Conservation (phyloP, 371 early-diverging fungal species). For the Capillidium rhysosporum region DNA sequence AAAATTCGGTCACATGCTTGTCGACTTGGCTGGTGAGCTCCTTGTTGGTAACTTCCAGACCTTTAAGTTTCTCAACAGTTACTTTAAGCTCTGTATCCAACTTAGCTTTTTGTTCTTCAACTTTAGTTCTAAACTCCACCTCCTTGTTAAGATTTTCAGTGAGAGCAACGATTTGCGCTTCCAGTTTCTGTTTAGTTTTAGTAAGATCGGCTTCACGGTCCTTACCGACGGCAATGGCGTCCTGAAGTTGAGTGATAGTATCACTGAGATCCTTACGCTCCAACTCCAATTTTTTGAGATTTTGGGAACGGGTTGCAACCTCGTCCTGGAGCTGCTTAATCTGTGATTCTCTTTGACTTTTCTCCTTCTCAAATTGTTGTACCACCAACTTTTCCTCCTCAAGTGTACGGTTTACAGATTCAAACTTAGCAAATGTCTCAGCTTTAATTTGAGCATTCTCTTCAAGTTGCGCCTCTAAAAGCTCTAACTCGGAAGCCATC, state of each 20-base stretch:
- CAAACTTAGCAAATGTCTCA: constrained; percentile 19
- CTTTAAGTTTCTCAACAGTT: constrained; percentile 26
- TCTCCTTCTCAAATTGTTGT: constrained; percentile 40
- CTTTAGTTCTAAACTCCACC: constrained; percentile 19
- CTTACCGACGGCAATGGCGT: constrained; percentile 19
- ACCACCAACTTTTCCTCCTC: constrained; percentile 18
- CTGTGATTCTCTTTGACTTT: constrained; percentile 23
- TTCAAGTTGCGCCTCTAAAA: constrained; percentile 34
- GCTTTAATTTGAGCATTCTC: constrained; percentile 25
- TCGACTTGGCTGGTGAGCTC: constrained; percentile 24
- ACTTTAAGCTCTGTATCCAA: constrained; percentile 22
- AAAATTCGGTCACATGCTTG: constrained; percentile 27
- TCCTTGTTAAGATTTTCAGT: constrained; percentile 31
- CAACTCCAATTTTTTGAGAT: constrained; percentile 20
- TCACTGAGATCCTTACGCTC: constrained; percentile 33
- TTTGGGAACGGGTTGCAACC: constrained; percentile 16
- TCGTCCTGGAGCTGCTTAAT: constrained; percentile 30
- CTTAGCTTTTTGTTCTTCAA: constrained; percentile 27
- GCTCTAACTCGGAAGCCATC: constrained; percentile 33
- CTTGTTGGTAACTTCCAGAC: constrained; percentile 21
- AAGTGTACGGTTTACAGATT: constrained; percentile 20
- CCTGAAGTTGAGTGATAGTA: constrained; percentile 28
- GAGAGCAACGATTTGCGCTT: constrained; percentile 26
- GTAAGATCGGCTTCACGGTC: constrained; percentile 26
- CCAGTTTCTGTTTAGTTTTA: constrained; percentile 20